These are phyloP conservation scores for Aegilops sharonensis DNA, from an alignment of 176 grass and related monocot genomes.

Conservation along the genomic window DNA sequence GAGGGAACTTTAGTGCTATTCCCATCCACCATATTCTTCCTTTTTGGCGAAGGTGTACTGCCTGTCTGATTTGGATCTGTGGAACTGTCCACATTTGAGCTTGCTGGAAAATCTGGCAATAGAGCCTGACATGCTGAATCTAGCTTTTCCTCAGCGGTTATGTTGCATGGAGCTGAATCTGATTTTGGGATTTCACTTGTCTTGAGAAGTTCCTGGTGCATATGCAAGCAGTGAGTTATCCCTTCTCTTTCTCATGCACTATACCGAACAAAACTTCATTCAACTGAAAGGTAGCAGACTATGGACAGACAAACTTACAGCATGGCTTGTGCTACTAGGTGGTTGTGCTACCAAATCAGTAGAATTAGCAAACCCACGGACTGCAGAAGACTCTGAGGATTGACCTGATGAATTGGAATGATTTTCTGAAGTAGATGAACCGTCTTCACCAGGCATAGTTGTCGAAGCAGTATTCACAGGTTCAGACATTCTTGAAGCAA, in stretches of 20 bases:
- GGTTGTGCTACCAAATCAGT: constrained; percentile 23
- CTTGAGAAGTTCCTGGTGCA: constrained; percentile 47
- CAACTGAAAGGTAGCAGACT: constrained; percentile 6
- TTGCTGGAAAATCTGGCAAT: constrained; percentile 16
- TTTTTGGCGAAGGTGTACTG: background rate
- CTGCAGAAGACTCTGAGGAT: constrained; percentile 24
- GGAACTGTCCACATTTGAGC: constrained; percentile 28
- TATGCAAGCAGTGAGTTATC: constrained; percentile 20
- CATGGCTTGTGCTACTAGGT: constrained; percentile 23
- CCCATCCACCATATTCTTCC: constrained; percentile 19
- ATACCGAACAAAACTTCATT: background rate
- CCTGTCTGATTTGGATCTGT: constrained; percentile 14
- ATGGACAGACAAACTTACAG: constrained; percentile 44
- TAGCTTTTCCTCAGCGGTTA: constrained; percentile 34
- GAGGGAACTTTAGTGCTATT: background rate
- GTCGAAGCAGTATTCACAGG: constrained; percentile 20
- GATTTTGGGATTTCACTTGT: constrained; percentile 28
- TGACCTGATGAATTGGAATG: constrained; percentile 57
- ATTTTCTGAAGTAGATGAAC: constrained; percentile 34
- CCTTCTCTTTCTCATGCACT: background rate
- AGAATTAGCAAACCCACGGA: constrained; percentile 37
- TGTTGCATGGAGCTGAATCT: constrained; percentile 35
- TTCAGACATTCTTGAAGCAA: constrained; percentile 60
- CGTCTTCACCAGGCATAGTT: constrained; percentile 31
- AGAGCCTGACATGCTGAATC: constrained; percentile 33